Evolutionary conservation across 257 asterid genomes (phyloP).

Genomic region (Rubia yunnanensis): DNA sequence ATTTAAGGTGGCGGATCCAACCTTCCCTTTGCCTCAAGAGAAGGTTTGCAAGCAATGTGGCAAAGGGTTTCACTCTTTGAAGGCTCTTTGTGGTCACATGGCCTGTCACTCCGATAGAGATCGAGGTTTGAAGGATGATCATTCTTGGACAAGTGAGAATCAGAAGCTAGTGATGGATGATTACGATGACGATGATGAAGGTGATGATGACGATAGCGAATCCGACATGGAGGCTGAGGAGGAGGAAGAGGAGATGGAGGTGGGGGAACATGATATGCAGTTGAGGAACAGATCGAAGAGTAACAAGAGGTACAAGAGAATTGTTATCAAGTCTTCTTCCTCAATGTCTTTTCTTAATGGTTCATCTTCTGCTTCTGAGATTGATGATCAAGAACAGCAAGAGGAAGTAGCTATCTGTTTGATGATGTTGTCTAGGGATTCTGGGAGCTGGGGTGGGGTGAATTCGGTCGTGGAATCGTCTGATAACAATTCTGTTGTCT

Average conservation of each 20-base stretch:
- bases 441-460: slow-evolving; percentile 42
- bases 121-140: slow-evolving; percentile 51
- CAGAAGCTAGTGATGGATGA: slow-evolving; percentile 48
- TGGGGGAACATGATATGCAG: not conserved
- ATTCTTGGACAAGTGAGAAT: slow-evolving; percentile 73
- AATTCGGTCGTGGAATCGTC: slow-evolving; percentile 77
- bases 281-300: slow-evolving; percentile 34
- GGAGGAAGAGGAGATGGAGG: not conserved
- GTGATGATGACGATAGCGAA: slow-evolving; percentile 47
- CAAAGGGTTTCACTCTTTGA: slow-evolving; percentile 76
- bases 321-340: slow-evolving; percentile 32
- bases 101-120: slow-evolving; percentile 91
- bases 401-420: slow-evolving; percentile 76
- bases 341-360: slow-evolving; percentile 31
- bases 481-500: slow-evolving; percentile 70
- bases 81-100: slow-evolving; percentile 97
- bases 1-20: slow-evolving; percentile 56
- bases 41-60: slow-evolving; percentile 88
- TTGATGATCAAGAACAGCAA: slow-evolving; percentile 58
- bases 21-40: slow-evolving; percentile 38
- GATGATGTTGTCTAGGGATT: slow-evolving; percentile 80
- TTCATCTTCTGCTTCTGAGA: slow-evolving; percentile 63
- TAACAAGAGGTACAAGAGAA: slow-evolving; percentile 47
- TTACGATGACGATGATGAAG: slow-evolving; percentile 38
- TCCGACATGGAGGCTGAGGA: slow-evolving; percentile 1